Base-by-base conservation (phyloP, 106 monocot species). In the Allium fistulosum region DNA sequence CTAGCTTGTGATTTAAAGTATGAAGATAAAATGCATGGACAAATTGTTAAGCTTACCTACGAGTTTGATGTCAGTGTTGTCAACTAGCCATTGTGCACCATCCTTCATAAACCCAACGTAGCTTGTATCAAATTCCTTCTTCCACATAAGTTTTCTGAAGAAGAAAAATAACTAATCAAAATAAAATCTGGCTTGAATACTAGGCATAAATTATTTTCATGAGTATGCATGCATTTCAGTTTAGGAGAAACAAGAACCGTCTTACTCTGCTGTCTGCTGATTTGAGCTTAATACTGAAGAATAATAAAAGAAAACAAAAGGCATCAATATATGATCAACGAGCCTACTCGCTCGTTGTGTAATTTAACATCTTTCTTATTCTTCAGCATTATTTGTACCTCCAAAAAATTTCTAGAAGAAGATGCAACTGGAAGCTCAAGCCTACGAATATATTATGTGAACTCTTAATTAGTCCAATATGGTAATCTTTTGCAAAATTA, bases 1-100 rank as follows among this genome's bases (percentile, higher is more conserved):
- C 37, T 37, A 5, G 37, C 37, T 37, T 37, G 37, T 37, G 37
- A 37, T 37, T 37, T 37, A 37, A 37, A 37, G 37, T 37, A 37
- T 37, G 37, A 37, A 37, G 2, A 37, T 37, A 37, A 37, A 37
- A 37, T 2, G 4, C 37, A 37, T 37, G 37, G 37, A 37, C 37
- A 37, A 2, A 37, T 37, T 37, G 37, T 37, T 5, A 37, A 37
- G 53, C 89, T 69, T 69, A 90, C 94, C 90, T 51, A 90, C 80
- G 73, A 94, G 82, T 76, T 94, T 90, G 37, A 94, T 90, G 74
- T 90, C 82, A 57, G 94, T 94, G 79, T 94, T 94, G n/a, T 94
- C 82, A 1, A 90, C 87, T 61, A 94, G 72, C 94, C 90, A 94
- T 27, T 85, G 82, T 61, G 94, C 84, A 69, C 94, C 94, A 83